Evolutionary conservation across 345 rosid species (phyloP).

Genomic region (Brassica rapa): DNA sequence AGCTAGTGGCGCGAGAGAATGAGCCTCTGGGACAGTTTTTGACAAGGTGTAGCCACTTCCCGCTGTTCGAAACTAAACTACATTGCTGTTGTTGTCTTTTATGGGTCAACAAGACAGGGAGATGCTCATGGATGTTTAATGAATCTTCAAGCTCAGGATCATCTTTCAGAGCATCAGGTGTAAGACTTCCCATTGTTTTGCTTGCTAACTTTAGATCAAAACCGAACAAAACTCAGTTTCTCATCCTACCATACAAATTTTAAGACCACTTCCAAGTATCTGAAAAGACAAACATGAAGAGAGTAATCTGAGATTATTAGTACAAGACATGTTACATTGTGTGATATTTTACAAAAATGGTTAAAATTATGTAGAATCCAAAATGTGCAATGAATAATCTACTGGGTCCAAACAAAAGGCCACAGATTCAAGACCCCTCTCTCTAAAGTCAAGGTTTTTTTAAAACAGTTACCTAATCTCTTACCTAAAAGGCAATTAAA

Average conservation of each 20-base stretch:
- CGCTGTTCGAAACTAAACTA: constrained; percentile 43
- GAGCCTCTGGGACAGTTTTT: constrained; percentile 52
- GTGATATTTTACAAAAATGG: not conserved
- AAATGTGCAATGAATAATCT: not conserved
- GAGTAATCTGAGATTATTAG: not conserved
- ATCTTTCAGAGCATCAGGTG: constrained; percentile 44
- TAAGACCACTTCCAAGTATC: constrained; percentile 17
- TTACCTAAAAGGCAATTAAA: constrained; percentile 36
- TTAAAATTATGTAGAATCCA: not conserved
- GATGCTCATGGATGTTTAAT: constrained; percentile 33
- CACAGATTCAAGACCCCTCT: constrained; percentile 13
- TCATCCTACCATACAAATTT: constrained; percentile 20
- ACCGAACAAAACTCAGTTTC: constrained; percentile 31
- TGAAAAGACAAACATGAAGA: constrained; percentile 17
- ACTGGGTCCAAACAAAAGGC: constrained; percentile 15
- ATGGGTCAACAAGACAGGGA: constrained; percentile 43
- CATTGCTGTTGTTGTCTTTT: constrained; percentile 48
- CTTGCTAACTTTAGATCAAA: constrained; percentile 8
- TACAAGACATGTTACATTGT: not conserved
- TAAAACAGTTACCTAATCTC: constrained; percentile 27
- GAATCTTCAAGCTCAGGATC: constrained; percentile 52
- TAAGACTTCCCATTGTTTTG: constrained; percentile 53
- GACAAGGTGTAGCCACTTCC: constrained; percentile 54
- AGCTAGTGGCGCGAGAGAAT: constrained; percentile 45
- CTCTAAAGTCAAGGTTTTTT: constrained; percentile 23